Base-by-base conservation (phyloP, 306 rosid genomes). In the Dryas drummondii region DNA sequence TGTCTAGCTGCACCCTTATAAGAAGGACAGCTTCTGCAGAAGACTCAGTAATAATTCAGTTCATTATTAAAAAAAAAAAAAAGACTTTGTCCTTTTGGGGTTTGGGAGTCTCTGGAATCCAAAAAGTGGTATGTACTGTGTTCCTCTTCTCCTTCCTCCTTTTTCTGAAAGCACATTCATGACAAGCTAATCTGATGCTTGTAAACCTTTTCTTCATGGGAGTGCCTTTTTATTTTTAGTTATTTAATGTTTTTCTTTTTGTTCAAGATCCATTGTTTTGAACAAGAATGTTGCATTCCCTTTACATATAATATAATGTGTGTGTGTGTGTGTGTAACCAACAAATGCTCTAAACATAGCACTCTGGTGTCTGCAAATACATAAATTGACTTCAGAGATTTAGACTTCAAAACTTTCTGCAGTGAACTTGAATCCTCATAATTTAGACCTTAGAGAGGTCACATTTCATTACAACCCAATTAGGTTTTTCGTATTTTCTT, bases 81-180 rank as follows among this genome's bases (percentile, higher is more conserved):
- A 22, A 22, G 22, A 1, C 4, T 5, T 15, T 72, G 47, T 72
- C 47, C 17, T 5, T 9, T 58, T 7, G 46, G 48, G 19, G 45
- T 7, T 16, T 15, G 37, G 57, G 19, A 7, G 54, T 44, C 54
- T 71, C 32, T 47, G 37, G 76, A 8, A 46, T 32, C 3, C 76
- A 59, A 9, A 47, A 59, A 72, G 76, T 16, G 68, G 68, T 59
- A 47, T 32, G 7, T 15, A 56, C 68, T 72, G 58, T 16, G 22
- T 46, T 57, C 74, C 14, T 70, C 74, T 0, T 17, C 37, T 3
- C 45, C 44, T 15, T 57, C 66, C 19, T 55, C 16, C 2, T 13
- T 16, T 41, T 63, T 16, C 46, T 10, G 15, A 57, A 60, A 57
- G 9, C 19, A 32, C 37, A 32, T 32, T 32, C 37, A 32, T 32